Conservation (phyloP, 495 filamentous ascomycete genomes). For the Lepidopterella palustris region DNA sequence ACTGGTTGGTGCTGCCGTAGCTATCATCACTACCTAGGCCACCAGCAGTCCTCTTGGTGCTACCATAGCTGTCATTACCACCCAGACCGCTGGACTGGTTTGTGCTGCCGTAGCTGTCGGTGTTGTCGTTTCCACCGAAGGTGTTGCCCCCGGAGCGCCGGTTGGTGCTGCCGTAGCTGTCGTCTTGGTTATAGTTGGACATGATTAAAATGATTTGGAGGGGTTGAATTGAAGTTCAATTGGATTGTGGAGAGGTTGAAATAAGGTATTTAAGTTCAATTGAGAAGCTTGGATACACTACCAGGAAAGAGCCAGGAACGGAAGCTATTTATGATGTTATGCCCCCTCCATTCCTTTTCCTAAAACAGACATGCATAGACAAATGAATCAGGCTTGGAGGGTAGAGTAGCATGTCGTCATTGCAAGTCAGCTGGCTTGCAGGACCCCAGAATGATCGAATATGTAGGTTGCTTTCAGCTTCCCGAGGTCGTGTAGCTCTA, state of each 20-base stretch:
- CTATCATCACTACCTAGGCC: neutral
- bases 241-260: neutral
- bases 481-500: neutral
- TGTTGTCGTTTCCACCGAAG: neutral
- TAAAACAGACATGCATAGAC: neutral
- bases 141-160: neutral
- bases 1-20: neutral
- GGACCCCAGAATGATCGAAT: neutral
- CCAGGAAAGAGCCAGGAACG: neutral
- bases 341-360: neutral
- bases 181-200: slow-evolving; percentile 1
- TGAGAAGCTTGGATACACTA: neutral
- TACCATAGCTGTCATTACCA: slow-evolving; percentile 13
- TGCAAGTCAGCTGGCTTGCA: neutral
- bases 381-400: slow-evolving; percentile 3
- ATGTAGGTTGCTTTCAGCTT: neutral
- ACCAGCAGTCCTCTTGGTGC: neutral
- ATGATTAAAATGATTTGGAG: neutral
- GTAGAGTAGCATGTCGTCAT: neutral
- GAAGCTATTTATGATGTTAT: neutral
- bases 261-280: neutral
- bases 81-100: slow-evolving; percentile 1
- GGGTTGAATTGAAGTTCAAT: neutral
- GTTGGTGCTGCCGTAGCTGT: neutral
- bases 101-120: neutral